Conservation (phyloP, 2,329 filamentous ascomycete species). For the Xylariaceae sp. region DNA sequence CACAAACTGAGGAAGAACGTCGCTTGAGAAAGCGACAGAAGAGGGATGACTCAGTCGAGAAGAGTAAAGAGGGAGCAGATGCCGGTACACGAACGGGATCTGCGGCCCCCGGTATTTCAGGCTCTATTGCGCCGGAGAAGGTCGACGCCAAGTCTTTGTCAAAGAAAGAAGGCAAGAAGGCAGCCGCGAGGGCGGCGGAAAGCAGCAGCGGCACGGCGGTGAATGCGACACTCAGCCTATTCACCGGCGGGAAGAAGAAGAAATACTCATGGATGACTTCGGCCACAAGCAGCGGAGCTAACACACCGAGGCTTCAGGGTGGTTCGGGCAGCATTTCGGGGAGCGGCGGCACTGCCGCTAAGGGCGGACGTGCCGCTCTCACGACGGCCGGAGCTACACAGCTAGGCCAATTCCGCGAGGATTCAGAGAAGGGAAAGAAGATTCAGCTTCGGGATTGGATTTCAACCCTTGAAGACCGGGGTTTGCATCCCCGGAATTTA, state of each 20-base stretch:
- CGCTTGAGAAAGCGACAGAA: conserved; percentile 64
- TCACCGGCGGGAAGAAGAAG: conserved; percentile 59
- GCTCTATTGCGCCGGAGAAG: conserved; percentile 57
- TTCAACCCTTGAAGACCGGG: conserved; percentile 73
- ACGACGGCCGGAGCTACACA: conserved; percentile 58
- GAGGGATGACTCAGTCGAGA: conserved; percentile 48
- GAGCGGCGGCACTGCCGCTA: conserved; percentile 30
- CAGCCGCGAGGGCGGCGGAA: conserved; percentile 70
- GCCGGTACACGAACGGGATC: conserved; percentile 50
- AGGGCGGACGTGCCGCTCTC: conserved; percentile 38
- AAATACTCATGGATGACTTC: conserved; percentile 73
- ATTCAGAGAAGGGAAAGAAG: conserved; percentile 67
- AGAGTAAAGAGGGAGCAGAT: conserved; percentile 46
- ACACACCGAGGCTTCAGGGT: conserved; percentile 41
- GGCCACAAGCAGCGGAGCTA: conserved; percentile 47
- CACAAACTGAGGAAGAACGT: conserved; percentile 69
- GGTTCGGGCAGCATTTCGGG: conserved; percentile 35
- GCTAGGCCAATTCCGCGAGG: conserved; percentile 73
- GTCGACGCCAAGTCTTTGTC: conserved; percentile 61
- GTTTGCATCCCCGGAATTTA: conserved; percentile 59
- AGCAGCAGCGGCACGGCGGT: conserved; percentile 71
- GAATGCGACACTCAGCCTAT: conserved; percentile 76
- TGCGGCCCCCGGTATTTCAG: conserved; percentile 57
- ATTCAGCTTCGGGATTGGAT: conserved; percentile 85
- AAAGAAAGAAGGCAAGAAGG: conserved; percentile 81